A percentile compares a stretch with the other conserved stretches of the same genome.
Conservation (phyloP, 257 asterid genomes). For the Solanum etuberosum region DNA sequence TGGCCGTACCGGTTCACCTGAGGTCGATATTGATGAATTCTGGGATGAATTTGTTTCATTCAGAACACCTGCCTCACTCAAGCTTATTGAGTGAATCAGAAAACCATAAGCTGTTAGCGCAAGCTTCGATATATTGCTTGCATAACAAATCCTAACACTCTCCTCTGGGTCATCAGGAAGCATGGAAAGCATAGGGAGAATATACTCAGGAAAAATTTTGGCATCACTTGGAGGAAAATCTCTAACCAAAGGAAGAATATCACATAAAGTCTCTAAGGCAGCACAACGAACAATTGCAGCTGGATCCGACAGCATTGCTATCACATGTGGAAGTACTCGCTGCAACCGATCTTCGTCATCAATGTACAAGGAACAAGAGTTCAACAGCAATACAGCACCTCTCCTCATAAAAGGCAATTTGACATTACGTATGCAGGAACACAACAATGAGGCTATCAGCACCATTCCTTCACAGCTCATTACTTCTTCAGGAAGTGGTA, state of each 20-base stretch:
- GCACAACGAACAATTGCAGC: constrained; percentile 99
- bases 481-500: constrained; percentile 79
- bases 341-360: constrained; percentile 95
- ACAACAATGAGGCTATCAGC: constrained; percentile 86
- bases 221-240: constrained; percentile 99
- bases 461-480: constrained; percentile 85
- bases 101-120: constrained; percentile 96
- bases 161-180: constrained; percentile 99
- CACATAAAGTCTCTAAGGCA: constrained; percentile 88
- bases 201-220: constrained; percentile 95
- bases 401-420: constrained; percentile 91
- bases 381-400: constrained; percentile 82
- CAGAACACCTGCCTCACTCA: constrained; percentile 96
- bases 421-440: constrained; percentile 93
- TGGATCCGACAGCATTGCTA: constrained; percentile 91
- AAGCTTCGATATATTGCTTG: constrained; percentile 86
- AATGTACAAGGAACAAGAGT: constrained; percentile 85
- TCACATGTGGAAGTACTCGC: constrained; percentile 92
- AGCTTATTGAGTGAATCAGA: constrained; percentile 86
- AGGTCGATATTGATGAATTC: constrained; percentile 38
- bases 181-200: constrained; percentile 69
- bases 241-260: constrained; percentile 89
- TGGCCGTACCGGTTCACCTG: constrained; percentile 27
- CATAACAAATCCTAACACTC: constrained; percentile 97
- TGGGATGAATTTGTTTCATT: constrained; percentile 55